Evolutionary conservation across 805 yeast genomes (phyloP), one percentile per base, ranked within the genome.

Genomic region (Saturnispora diversa): DNA sequence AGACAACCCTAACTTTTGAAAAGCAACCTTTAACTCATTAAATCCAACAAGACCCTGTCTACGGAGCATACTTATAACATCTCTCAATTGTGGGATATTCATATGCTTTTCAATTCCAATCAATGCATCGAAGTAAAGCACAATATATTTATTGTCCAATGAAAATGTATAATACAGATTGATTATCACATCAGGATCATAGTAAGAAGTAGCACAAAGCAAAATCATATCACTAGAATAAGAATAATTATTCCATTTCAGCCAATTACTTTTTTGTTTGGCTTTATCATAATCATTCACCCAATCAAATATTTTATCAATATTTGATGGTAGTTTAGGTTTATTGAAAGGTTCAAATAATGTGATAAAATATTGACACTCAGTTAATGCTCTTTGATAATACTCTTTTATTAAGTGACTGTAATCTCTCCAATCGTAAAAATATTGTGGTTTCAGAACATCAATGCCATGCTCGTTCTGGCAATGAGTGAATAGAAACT

Each of bases 41-140:
- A 68, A 61, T 1, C 84, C 77, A 13, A 74, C 59, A 6, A 67
- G 62, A 23, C 83, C 80, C 31, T 69, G 64, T 3, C 77, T 71
- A 24, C 66, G 57, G 23, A 75, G 61, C 31, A 70, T 70, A 6
- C 70, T 60, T 8, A 74, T 69, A 32, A 52, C 63, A 23, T 44
- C 43, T 6, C 30, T 38, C 20, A 60, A 50, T 40, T 66, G 65
- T 21, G 80, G 53, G 31, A 64, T 69, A 42, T 70, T 70, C 1
- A 74, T 65, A 6, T 65, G 60, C 41, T 75, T 66, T 0, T 60
- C 49, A n/a, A 70, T 66, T 29, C 59, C 68, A 6, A 58, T 62
- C 25, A 82, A 54, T 0, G 80, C 72, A 53, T 82, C 87, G 48
- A 75, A 70, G 48, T 78, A 80, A 25, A 62, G 55, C 1, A 82